phyloP scores from a whole-genome alignment of 2,329 filamentous ascomycete genomes.

The Penicillium psychrosexuale region DNA sequence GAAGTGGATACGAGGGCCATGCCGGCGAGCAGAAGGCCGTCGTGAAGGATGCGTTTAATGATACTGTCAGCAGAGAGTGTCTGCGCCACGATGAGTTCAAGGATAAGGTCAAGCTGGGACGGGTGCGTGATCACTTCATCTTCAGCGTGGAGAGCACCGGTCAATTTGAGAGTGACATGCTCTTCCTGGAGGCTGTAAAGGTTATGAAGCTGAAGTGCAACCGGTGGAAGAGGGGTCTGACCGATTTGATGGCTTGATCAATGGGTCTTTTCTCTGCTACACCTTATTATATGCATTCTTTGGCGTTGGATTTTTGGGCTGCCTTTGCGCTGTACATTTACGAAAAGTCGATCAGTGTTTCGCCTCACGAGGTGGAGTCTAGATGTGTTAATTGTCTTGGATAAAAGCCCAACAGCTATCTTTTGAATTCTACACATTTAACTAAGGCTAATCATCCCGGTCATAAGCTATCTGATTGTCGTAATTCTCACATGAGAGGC shows the following conservation, averaged over 20 bases:
- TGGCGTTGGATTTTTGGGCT: constrained; percentile 38
- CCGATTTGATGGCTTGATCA: constrained; percentile 40
- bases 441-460: constrained; percentile 10
- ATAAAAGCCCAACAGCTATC: constrained; percentile 25
- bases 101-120: constrained; percentile 89
- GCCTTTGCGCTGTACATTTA: constrained; percentile 35
- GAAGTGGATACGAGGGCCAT: constrained; percentile 67
- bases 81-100: constrained; percentile 89
- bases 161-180: constrained; percentile 88
- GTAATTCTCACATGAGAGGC: neutral
- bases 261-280: constrained; percentile 10
- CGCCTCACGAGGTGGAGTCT: constrained; percentile 34
- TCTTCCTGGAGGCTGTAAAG: constrained; percentile 87
- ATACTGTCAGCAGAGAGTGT: constrained; percentile 92
- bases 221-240: constrained; percentile 45
- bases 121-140: constrained; percentile 93
- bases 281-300: constrained; percentile 35
- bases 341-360: constrained; percentile 32
- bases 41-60: constrained; percentile 82
- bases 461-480: constrained; percentile 5
- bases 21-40: constrained; percentile 83
- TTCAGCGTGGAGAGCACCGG: constrained; percentile 93
- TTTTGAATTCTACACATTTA: constrained; percentile 20
- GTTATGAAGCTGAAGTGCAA: constrained; percentile 79
- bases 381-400: constrained; percentile 28